These are phyloP conservation scores for Allium sativum DNA, from an alignment of 106 monocot species.

Conservation along the genomic window DNA sequence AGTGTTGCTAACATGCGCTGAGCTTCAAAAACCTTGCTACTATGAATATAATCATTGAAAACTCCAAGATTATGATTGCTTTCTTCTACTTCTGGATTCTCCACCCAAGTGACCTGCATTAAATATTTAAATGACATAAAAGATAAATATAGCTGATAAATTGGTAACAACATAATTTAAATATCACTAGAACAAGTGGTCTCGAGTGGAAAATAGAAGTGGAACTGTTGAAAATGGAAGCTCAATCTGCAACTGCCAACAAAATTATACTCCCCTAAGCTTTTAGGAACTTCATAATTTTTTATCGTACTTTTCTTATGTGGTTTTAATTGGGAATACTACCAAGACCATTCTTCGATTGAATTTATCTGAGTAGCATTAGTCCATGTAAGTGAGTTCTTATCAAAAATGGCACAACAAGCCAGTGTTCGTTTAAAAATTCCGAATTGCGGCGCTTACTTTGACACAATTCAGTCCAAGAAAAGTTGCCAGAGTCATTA, in stretches of 20 bases:
- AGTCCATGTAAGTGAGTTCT: not conserved
- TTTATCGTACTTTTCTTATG: too few species aligned
- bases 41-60: slow-evolving; percentile 38
- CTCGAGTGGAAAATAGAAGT: too few species aligned
- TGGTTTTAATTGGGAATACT: too few species aligned
- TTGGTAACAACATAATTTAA: too few species aligned
- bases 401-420: slow-evolving; percentile 38
- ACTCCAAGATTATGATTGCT: slow-evolving; percentile 20
- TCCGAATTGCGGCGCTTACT: slow-evolving; percentile 70
- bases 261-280: too few species aligned
- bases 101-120: slow-evolving; percentile 52
- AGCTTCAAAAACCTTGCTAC: slow-evolving; percentile 51
- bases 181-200: too few species aligned
- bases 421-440: slow-evolving; percentile 22
- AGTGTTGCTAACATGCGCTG: slow-evolving; percentile 9
- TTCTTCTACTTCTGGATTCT: slow-evolving; percentile 50
- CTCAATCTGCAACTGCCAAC: too few species aligned
- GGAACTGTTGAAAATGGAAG: too few species aligned
- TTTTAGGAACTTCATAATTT: too few species aligned
- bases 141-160: too few species aligned
- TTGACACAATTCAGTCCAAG: slow-evolving; percentile 65
- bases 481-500: slow-evolving; percentile 57
- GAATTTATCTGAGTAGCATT: not conserved
- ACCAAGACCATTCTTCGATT: too few species aligned
- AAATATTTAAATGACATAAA: too few species aligned